Conservation (phyloP, 2,329 filamentous ascomycete species). For the Fusarium phyllophilum region DNA sequence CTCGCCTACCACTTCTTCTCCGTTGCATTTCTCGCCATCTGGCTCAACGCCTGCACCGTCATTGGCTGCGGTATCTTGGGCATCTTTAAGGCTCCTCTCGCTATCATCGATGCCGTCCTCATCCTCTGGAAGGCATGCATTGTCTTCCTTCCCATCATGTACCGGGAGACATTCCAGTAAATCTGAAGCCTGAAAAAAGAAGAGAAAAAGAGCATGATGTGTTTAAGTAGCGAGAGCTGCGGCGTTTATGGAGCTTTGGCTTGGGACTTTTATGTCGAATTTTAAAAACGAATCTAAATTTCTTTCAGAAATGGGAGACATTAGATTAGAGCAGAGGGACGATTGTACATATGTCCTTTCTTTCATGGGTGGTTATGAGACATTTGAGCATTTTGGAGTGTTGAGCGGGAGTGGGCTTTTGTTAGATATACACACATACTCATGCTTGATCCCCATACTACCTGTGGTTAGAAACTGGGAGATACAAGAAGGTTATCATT, state of each 20-base stretch:
- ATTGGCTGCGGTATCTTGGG: conserved; percentile 50
- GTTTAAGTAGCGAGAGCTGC: conserved; percentile 28
- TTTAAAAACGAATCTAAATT: conserved; percentile 10
- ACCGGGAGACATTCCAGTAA: conserved; percentile 64
- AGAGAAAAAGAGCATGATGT: neutral
- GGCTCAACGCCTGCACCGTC: conserved; percentile 62
- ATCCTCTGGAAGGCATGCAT: conserved; percentile 84
- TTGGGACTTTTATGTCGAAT: conserved; percentile 30
- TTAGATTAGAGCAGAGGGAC: neutral
- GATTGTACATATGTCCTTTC: conserved; percentile 10
- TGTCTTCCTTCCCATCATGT: conserved; percentile 86
- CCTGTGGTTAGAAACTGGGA: neutral
- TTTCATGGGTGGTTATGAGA: conserved; percentile 33
- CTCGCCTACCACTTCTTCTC: conserved; percentile 95
- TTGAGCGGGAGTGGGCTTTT: conserved; percentile 28
- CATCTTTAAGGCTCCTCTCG: conserved; percentile 64
- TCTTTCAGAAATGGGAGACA: neutral
- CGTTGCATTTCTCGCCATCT: conserved; percentile 89
- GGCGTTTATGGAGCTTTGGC: conserved; percentile 39
- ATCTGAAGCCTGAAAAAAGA: neutral
- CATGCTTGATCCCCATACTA: conserved; percentile 1
- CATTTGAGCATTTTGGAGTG: conserved; percentile 33
- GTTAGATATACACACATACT: conserved; percentile 19
- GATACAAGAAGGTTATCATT: conserved; percentile 11
- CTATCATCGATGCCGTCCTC: conserved; percentile 71